Evolutionary conservation across 164 flowering plant genomes (phyloP), one percentile per base, ranked within the genome.

Genomic region (Vitis riparia): DNA sequence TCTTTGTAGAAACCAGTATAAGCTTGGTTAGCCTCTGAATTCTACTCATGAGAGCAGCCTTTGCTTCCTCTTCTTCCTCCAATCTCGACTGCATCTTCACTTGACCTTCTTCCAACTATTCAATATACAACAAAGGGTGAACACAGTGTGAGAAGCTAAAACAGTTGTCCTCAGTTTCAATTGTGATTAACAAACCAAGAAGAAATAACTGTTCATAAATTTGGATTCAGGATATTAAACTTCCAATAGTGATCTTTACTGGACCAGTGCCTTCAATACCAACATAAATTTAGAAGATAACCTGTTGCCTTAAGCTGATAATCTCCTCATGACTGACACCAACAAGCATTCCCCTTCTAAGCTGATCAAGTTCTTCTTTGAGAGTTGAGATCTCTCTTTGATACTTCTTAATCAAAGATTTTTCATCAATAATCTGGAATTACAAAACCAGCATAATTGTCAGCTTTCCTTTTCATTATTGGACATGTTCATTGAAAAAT

Each of bases 61-160:
- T 96, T 29, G 91, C 99, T 77, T 96, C 99, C 80, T 96, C 99
- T 79, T 96, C 99, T 73, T 96, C 99, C 83, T 96, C 99, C 74
- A 96, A 79, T 70, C 99, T 83, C 69, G 98, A 96, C 68, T 91
- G 98, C 99, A 96, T 91, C 81, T 91, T 96, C 65, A 89, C 87
- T 80, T 96, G 99, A 62, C 99, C 98, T 79, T 93, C 97, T 78
- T 96, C 97, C 79, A 93, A 85, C 99, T 96, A 74, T 73, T 71
- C 30, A 67, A 73, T 11, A 49, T 61, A 70, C 1, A 69, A 55
- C 48, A 48, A 57, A 68, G 62, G 44, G 65, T 59, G 37, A 16
- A 19, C 63, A n/a, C 5, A 49, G 30, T 23, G 47, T 29, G 56
- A 58, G 55, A 44, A 49, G 53, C 10, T 9, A 48, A 17, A 27